phyloP scores from a whole-genome alignment of 108 stramenopile species.

The Skeletonema costatum region DNA sequence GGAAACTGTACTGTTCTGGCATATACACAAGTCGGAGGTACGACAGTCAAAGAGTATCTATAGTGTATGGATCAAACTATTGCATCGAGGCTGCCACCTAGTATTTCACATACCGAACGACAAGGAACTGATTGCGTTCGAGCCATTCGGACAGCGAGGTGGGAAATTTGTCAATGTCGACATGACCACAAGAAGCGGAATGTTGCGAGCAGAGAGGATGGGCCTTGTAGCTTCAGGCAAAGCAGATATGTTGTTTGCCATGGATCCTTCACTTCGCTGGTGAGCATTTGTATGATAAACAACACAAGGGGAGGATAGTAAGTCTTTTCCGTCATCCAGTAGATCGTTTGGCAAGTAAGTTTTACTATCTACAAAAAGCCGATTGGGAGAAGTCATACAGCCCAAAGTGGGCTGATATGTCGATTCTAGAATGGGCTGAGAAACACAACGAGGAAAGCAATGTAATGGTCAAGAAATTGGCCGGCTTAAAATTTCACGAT shows the following conservation, averaged over 20 bases:
- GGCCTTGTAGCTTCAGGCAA: neutral
- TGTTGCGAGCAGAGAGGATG: neutral
- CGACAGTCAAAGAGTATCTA: slow-evolving; percentile 39
- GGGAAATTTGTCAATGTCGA: slow-evolving; percentile 2
- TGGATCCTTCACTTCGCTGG: neutral
- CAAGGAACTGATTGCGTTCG: neutral
- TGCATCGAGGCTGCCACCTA: slow-evolving; percentile 4
- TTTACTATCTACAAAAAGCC: slow-evolving; percentile 56
- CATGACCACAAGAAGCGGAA: neutral
- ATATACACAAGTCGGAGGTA: slow-evolving; percentile 47
- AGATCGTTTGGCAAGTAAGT: slow-evolving; percentile 51
- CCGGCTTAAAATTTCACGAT: slow-evolving; percentile 6
- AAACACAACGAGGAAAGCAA: slow-evolving; percentile 15
- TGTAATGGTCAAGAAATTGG: slow-evolving; percentile 19
- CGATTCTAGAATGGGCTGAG: slow-evolving; percentile 52
- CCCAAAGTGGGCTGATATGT: slow-evolving; percentile 48
- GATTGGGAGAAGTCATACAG: slow-evolving; percentile 50
- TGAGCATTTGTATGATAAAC: neutral
- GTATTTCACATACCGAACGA: neutral
- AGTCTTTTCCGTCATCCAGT: slow-evolving; percentile 58
- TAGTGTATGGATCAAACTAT: slow-evolving; percentile 29
- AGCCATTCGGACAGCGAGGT: neutral
- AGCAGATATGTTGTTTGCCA: slow-evolving; percentile 4
- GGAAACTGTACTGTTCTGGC: neutral
- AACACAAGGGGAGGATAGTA: slow-evolving; percentile 10